These are phyloP conservation scores for Exophiala bonariae DNA, from an alignment of 2,329 filamentous ascomycete genomes.

Conservation along the genomic window DNA sequence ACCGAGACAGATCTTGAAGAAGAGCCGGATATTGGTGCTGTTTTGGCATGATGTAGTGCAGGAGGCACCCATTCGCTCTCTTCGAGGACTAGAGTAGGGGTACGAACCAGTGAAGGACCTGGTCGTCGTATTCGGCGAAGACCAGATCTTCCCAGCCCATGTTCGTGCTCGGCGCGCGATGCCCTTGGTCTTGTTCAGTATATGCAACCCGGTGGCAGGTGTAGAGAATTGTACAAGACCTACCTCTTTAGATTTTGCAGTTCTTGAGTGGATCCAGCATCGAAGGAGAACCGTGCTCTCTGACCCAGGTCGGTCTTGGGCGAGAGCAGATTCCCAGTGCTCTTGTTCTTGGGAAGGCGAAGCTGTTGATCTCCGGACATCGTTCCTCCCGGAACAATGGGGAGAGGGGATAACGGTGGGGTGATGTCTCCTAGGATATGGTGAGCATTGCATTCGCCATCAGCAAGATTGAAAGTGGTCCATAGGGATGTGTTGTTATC, in stretches of 20 bases:
- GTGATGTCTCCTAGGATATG: constrained; percentile 15
- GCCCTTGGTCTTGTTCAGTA: constrained; percentile 55
- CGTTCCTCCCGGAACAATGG: constrained; percentile 11
- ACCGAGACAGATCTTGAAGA: constrained; percentile 41
- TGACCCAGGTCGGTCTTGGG: constrained; percentile 52
- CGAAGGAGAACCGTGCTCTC: constrained; percentile 73
- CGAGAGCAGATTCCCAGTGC: constrained; percentile 49
- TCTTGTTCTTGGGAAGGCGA: constrained; percentile 48
- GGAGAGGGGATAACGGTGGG: constrained; percentile 19
- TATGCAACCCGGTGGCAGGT: constrained; percentile 3
- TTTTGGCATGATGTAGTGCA: constrained; percentile 64
- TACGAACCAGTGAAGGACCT: constrained; percentile 60
- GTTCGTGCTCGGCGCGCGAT: constrained; percentile 83
- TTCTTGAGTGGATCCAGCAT: constrained; percentile 65
- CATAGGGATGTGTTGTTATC: no score
- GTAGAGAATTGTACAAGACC: constrained; percentile 33
- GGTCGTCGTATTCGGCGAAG: constrained; percentile 91
- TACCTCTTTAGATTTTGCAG: constrained; percentile 75
- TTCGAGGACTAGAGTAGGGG: constrained; percentile 63
- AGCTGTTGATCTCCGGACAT: constrained; percentile 16
- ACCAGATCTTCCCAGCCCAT: constrained; percentile 80
- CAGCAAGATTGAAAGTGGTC: neutral
- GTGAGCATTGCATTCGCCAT: neutral
- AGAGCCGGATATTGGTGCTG: constrained; percentile 65
- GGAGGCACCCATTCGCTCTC: constrained; percentile 59